Conservation (phyloP, 2,329 filamentous ascomycete species). For the Fusarium mexicanum region DNA sequence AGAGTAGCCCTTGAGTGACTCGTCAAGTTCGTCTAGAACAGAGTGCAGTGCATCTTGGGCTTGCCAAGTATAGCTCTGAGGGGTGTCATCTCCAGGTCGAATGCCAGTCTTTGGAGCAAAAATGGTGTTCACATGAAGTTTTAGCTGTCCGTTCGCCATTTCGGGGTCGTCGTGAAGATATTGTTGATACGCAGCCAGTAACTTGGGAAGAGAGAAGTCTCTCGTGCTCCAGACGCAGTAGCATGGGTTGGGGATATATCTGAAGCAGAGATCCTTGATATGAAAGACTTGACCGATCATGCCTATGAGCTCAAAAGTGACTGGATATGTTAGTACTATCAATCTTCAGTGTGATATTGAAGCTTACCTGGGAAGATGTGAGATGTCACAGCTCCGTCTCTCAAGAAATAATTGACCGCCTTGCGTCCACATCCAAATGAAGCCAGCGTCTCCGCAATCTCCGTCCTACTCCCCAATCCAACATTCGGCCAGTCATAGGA, state of each 20-base stretch:
- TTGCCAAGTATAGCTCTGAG: neutral
- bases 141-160: neutral
- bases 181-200: neutral
- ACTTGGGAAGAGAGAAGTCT: neutral
- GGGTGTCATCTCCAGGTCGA: neutral
- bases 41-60: conserved; percentile 6
- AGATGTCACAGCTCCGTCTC: conserved; percentile 1
- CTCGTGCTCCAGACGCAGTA: conserved; percentile 4
- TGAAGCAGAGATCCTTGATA: conserved; percentile 18
- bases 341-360: fast-evolving
- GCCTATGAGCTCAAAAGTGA: conserved; percentile 11
- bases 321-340: neutral
- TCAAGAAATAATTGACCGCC: neutral
- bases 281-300: conserved; percentile 18
- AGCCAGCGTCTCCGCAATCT: neutral
- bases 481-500: fast-evolving
- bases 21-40: neutral
- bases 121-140: neutral
- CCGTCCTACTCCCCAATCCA: neutral
- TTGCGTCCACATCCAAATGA: conserved; percentile 10
- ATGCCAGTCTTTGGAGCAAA: neutral
- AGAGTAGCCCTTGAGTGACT: neutral
- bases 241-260: conserved; percentile 21
- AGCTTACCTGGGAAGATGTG: conserved; percentile 10
- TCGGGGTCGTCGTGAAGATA: neutral